Evolutionary conservation across 2,329 filamentous ascomycete genomes (phyloP).

Genomic region (Exophiala viscosa): DNA sequence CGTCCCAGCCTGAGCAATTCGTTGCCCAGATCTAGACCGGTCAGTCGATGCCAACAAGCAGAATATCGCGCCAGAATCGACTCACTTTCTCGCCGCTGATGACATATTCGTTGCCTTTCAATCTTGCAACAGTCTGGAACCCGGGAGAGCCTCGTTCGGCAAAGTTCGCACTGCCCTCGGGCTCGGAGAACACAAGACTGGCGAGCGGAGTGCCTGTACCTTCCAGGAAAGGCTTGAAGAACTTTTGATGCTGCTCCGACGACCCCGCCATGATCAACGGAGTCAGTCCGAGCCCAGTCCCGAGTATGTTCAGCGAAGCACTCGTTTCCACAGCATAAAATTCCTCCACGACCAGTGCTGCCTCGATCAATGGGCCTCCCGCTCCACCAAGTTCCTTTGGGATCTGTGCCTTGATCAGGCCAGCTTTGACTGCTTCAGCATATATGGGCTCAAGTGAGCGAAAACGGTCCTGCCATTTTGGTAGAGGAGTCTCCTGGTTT

Average conservation of each 20-base stretch:
- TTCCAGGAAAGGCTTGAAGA: conserved; percentile 48
- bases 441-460: conserved; percentile 48
- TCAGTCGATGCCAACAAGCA: neutral
- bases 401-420: conserved; percentile 49
- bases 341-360: conserved; percentile 52
- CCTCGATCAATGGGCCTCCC: conserved; percentile 45
- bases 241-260: conserved; percentile 39
- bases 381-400: conserved; percentile 46
- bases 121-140: conserved; percentile 47
- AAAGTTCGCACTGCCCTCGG: conserved; percentile 51
- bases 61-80: neutral
- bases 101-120: conserved; percentile 51
- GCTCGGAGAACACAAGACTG: conserved; percentile 52
- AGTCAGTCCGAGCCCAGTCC: conserved; percentile 51
- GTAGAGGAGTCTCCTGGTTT: conserved; percentile 13
- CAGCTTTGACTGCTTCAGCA: conserved; percentile 40
- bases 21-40: conserved; percentile 50
- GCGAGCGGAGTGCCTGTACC: conserved; percentile 48
- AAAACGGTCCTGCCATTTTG: conserved; percentile 41
- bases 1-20: conserved; percentile 54
- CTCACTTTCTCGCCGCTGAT: conserved; percentile 53
- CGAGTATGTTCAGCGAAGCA: conserved; percentile 50
- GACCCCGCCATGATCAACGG: conserved; percentile 49
- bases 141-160: conserved; percentile 49
- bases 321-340: conserved; percentile 51